Conservation (phyloP, 768 basidiomycete species). For the Amyloporia xantha region DNA sequence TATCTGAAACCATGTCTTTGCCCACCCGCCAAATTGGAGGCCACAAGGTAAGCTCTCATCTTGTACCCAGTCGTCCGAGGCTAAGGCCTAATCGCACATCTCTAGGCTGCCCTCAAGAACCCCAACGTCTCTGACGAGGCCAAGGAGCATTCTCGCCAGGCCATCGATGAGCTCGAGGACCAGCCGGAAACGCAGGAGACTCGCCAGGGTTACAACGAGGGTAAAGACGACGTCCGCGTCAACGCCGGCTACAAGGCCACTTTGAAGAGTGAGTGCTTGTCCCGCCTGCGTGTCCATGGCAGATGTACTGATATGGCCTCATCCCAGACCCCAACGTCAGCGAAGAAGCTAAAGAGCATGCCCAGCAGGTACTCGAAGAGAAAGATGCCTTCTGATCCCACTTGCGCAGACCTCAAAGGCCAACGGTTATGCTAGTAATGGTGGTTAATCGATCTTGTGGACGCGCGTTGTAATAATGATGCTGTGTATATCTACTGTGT, state of each 20-base stretch:
- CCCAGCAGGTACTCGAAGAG: conserved; percentile 18
- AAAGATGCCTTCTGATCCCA: conserved; percentile 16
- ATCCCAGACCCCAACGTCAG: conserved; percentile 24
- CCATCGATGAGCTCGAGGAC: conserved; percentile 17
- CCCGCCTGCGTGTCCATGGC: neutral
- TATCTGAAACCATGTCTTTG: conserved; percentile 19
- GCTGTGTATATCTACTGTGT: too few species aligned
- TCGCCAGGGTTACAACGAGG: conserved; percentile 8
- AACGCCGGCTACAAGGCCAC: conserved; percentile 25
- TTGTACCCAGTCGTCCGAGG: neutral
- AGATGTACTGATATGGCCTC: too few species aligned
- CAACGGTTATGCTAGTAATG: too few species aligned
- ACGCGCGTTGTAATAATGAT: too few species aligned
- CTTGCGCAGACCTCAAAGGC: too few species aligned
- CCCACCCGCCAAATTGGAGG: conserved; percentile 18
- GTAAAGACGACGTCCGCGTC: conserved; percentile 19
- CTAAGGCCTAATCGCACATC: neutral
- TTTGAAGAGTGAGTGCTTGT: conserved; percentile 18
- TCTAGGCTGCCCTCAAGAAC: conserved; percentile 27
- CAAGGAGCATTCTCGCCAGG: conserved; percentile 24
- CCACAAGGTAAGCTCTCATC: conserved; percentile 15
- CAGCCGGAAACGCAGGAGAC: conserved; percentile 13
- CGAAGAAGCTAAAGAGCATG: conserved; percentile 23
- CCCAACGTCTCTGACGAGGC: conserved; percentile 26
- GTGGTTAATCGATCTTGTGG: too few species aligned